Base-by-base conservation (phyloP, 176 grass and related monocot genomes). In the Carex scoparia region DNA sequence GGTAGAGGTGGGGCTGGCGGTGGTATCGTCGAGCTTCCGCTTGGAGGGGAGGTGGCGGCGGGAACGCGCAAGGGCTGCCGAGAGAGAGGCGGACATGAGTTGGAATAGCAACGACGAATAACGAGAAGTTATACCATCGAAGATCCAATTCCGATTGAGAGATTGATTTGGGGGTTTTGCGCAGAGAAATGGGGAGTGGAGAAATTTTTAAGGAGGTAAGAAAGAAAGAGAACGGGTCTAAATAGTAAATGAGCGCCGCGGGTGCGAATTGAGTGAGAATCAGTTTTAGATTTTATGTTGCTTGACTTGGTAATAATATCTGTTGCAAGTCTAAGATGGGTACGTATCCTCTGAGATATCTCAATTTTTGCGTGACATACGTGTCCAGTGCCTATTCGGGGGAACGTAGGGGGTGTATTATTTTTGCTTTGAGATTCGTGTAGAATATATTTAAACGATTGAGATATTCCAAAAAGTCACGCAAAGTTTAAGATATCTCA, bases 41-140 rank as follows among this genome's bases (percentile, higher is more conserved):
- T 87, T 87, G 80, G 85, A 86, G 31, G 86, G 83, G 79, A 86
- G 88, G 80, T 87, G 86, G 72, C 89, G 91, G 55, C 87, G 94
- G 79, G 59, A 85, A 7, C 85, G 73, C 57, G 74, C 75, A 44
- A 46, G 58, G 18, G 73, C 75, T 10, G 85, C 75, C 63, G 85
- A 57, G 46, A 80, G 46, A 80, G 85, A 81, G 85, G 81, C 63
- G 81, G 81, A 83, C 81, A 83, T 83, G 81, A 51, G 63, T 28
- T 83, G 63, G 63, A 55, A 67, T 65, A 11, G 62, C 12, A 23
- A 53, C 11, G 46, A 13, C 5, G 44, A 69, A 51, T 30, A 55
- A 4, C 65, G 10, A 63, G 18, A 12, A 16, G 32, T 49, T 79
- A 57, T 33, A 33, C 30, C 74, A 79, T 79, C n/a, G 74, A 79